A percentile compares a stretch with the other conserved stretches of the same genome.
Evolutionary conservation across 2,329 filamentous ascomycete species (phyloP).

Genomic region (Pseudopyrenochaeta lycopersici): DNA sequence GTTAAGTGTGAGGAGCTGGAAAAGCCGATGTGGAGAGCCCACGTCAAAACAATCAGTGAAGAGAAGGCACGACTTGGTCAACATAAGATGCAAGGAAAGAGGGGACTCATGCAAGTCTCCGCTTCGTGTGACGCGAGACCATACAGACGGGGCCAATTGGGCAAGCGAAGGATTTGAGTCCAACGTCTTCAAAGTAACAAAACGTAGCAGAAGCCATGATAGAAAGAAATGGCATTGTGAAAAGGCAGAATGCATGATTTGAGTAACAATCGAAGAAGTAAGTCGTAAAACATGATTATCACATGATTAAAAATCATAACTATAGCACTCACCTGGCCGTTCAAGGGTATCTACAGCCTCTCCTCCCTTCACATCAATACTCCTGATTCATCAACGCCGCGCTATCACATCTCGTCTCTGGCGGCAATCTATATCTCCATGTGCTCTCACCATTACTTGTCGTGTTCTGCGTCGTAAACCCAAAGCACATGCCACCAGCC

Average conservation of each 20-base stretch:
- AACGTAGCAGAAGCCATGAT: too few relatives aligned
- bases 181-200: too few relatives aligned
- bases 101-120: too few relatives aligned
- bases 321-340: neutral
- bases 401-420: slow-evolving; percentile 20
- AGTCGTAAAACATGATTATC: too few relatives aligned
- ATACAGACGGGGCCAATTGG: too few relatives aligned
- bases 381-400: slow-evolving; percentile 19
- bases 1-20: neutral
- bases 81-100: too few relatives aligned
- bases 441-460: slow-evolving; percentile 8
- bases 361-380: neutral
- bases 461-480: slow-evolving; percentile 13
- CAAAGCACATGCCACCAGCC: slow-evolving; percentile 22
- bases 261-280: too few relatives aligned
- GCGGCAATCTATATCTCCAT: slow-evolving; percentile 7
- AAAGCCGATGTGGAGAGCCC: neutral
- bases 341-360: neutral
- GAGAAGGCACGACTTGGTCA: too few relatives aligned
- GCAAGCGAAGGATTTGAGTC: too few relatives aligned
- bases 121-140: too few relatives aligned
- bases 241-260: too few relatives aligned
- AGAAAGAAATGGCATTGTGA: too few relatives aligned
- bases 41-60: neutral
- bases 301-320: neutral